Evolutionary conservation across 2,329 filamentous ascomycete species (phyloP).

Genomic region (Claviceps lovelessii): DNA sequence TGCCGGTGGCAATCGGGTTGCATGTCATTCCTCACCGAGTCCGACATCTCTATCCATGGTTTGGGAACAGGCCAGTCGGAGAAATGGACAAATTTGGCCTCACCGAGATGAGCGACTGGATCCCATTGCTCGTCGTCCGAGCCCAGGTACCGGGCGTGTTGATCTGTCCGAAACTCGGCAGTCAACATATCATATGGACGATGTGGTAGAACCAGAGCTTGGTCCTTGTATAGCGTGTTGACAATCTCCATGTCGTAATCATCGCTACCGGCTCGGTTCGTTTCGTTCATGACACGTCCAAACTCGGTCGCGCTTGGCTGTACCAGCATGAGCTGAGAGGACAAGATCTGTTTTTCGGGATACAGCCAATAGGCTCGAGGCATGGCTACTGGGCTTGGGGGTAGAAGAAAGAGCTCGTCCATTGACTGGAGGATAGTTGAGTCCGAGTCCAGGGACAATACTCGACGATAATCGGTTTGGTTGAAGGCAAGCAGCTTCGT

Average conservation of each 20-base stretch:
- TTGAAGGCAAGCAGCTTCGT: constrained; percentile 58
- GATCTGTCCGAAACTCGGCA: constrained; percentile 43
- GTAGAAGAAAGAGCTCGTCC: constrained; percentile 59
- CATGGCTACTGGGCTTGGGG: constrained; percentile 47
- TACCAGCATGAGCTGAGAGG: constrained; percentile 44
- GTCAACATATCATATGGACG: constrained; percentile 46
- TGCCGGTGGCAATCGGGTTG: constrained; percentile 10
- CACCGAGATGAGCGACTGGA: constrained; percentile 32
- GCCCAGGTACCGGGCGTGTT: constrained; percentile 30
- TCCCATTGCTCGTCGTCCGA: constrained; percentile 41
- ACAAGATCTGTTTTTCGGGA: constrained; percentile 37
- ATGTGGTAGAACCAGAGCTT: constrained; percentile 48
- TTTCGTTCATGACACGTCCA: constrained; percentile 15
- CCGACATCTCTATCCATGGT: constrained; percentile 24
- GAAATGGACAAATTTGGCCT: constrained; percentile 56
- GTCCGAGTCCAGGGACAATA: constrained; percentile 46
- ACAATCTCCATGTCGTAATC: constrained; percentile 55
- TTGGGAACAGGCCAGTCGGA: constrained; percentile 60
- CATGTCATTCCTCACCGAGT: constrained; percentile 1
- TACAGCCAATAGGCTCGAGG: constrained; percentile 58
- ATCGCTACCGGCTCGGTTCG: constrained; percentile 11
- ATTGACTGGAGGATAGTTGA: constrained; percentile 46
- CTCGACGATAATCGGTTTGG: constrained; percentile 41
- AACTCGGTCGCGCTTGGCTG: constrained; percentile 42
- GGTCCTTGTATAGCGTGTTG: constrained; percentile 45